Evolutionary conservation across 2,329 filamentous ascomycete genomes (phyloP).

Genomic region (Ophiostoma quercus): DNA sequence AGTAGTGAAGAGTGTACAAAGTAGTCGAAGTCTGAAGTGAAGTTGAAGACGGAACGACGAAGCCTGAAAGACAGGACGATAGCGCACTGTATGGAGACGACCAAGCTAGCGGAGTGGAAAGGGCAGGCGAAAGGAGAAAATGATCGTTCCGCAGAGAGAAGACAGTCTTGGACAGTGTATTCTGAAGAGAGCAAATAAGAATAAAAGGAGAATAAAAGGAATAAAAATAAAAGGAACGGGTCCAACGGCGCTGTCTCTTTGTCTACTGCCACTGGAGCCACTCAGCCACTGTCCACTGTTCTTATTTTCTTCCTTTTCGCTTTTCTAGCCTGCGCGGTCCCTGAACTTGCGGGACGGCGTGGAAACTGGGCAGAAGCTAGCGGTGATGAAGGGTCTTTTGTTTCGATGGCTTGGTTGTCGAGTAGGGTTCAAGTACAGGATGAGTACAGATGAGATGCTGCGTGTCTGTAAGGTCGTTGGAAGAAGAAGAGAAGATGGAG

Average conservation of each 20-base stretch:
- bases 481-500: neutral
- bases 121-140: conserved; percentile 10
- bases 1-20: too few species aligned
- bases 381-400: neutral
- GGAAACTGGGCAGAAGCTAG: conserved; percentile 16
- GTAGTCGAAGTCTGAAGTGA: too few species aligned
- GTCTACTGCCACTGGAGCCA: neutral
- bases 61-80: neutral
- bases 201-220: neutral
- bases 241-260: conserved; percentile 6
- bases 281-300: neutral
- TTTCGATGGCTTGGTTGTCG: too few species aligned
- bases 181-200: neutral
- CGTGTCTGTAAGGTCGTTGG: too few species aligned
- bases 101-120: neutral
- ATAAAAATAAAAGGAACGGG: neutral
- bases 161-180: too few species aligned
- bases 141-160: neutral
- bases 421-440: too few species aligned
- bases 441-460: too few species aligned
- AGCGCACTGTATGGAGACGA: conserved; percentile 5
- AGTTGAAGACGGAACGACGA: too few species aligned
- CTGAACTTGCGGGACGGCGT: conserved; percentile 10
- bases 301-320: neutral
- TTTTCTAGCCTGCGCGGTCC: neutral